Percentiles rank a stretch among this genome's conserved stretches.
Conservation (phyloP, 306 rosid species). For the Cicer yamashitae region DNA sequence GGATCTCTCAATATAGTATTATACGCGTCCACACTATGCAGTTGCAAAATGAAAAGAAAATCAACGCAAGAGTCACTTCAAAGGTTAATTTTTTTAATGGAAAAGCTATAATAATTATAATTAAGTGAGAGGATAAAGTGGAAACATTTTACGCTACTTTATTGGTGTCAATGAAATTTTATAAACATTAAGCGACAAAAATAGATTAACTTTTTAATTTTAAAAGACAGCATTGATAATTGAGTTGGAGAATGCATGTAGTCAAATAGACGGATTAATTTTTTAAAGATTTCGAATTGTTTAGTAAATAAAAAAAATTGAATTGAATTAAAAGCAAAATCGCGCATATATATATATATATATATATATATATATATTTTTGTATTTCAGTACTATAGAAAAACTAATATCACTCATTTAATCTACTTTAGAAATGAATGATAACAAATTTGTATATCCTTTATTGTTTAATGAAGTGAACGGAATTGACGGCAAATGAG, state of each 20-base stretch:
- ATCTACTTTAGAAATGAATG: too few species aligned
- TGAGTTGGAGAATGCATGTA: constrained; percentile 35
- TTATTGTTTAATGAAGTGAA: background rate
- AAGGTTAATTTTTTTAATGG: constrained; percentile 9
- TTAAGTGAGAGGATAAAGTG: constrained; percentile 19
- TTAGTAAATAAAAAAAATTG: too few species aligned
- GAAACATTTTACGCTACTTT: constrained; percentile 13
- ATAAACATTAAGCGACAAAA: constrained; percentile 34
- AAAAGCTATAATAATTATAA: background rate
- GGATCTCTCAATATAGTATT: background rate
- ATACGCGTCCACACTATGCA: background rate
- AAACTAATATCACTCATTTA: too few species aligned
- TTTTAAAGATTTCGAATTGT: background rate
- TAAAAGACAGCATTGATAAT: background rate
- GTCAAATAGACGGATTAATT: constrained; percentile 30
- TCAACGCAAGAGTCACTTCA: constrained; percentile 16
- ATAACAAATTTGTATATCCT: too few species aligned
- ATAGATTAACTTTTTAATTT: background rate
- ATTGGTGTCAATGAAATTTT: constrained; percentile 6
- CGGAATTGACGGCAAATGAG: constrained; percentile 47
- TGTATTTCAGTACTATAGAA: too few species aligned
- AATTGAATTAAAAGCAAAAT: too few species aligned
- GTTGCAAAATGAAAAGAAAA: constrained; percentile 31
- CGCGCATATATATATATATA: too few species aligned
- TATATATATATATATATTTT: too few species aligned